Evolutionary conservation across 441 rosid genomes (phyloP).

Genomic region (Populus trichocarpa): DNA sequence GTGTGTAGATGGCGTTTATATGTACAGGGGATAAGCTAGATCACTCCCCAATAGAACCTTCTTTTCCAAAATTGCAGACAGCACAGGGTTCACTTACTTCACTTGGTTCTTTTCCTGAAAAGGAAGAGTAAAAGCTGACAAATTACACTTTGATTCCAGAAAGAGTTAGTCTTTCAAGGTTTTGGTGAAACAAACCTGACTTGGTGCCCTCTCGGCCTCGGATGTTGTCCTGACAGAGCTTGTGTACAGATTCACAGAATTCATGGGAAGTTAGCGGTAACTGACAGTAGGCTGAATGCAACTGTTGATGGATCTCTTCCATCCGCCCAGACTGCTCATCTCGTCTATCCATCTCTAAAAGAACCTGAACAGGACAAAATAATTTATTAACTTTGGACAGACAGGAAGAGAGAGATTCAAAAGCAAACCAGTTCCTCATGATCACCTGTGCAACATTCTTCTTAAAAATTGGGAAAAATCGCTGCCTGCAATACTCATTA

Average conservation of each 20-base stretch:
- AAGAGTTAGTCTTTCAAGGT: background rate
- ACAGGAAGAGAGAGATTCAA: background rate
- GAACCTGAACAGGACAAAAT: constrained; percentile 43
- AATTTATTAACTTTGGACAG: background rate
- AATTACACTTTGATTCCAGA: constrained; percentile 10
- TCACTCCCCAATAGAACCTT: constrained; percentile 2
- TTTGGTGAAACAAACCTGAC: constrained; percentile 39
- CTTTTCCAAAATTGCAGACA: constrained; percentile 22
- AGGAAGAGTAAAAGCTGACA: constrained; percentile 6
- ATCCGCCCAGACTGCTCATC: constrained; percentile 58
- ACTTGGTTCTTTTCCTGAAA: constrained; percentile 43
- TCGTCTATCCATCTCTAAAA: constrained; percentile 75
- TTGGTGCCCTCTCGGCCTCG: constrained; percentile 26
- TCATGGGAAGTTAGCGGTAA: constrained; percentile 33
- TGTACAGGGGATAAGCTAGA: background rate
- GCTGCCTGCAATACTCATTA: constrained; percentile 76
- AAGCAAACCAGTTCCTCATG: background rate
- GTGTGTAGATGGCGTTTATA: background rate
- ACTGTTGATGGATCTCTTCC: constrained; percentile 46
- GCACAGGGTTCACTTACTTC: constrained; percentile 30
- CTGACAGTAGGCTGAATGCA: constrained; percentile 69
- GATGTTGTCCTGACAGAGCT: constrained; percentile 7
- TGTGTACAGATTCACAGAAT: constrained; percentile 19
- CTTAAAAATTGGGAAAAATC: constrained; percentile 65
- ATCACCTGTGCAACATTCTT: constrained; percentile 69